Evolutionary conservation across 2,329 filamentous ascomycete species (phyloP), one percentile per base, ranked within the genome.

Genomic region (Fusarium virguliforme): DNA sequence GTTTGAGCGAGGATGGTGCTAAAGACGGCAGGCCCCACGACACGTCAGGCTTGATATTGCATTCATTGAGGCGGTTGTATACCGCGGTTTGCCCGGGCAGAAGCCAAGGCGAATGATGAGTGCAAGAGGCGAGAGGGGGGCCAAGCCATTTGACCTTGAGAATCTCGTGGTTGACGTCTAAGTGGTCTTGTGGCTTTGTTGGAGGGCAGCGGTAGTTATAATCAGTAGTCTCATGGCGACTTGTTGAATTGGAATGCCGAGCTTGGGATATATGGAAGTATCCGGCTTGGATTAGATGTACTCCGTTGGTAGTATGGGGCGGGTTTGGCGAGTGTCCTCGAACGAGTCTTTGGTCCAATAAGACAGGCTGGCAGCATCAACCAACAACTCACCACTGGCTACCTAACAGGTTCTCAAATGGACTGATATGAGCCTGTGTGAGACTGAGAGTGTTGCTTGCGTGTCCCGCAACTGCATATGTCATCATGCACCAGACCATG

Each of bases 21-120:
- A 56, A 41, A 46, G 30, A 35, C 60, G 60, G 57, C 24, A 41
- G 13, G 22, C 28, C 43, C 41, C 41, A 64, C 56, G 60, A 60
- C 50, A 55, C 18, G 15, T 37, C 26, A 9, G 8, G 15, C 28
- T 30, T 22, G 24, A 32, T 37, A 28, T 46, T 46, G 24, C 41
- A 46, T 48, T 48, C 43, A 48, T 48, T n/a, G 28, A 26, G 28
- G 12, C n/a, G 26, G 43, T 30, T n/a, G 24, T 55, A 22, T 38
- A 18, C 41, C 30, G 40, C 22, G 32, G 15, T 59, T 59, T 48
- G 55, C 48, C 40, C 30, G 56, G 40, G 38, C 22, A 50, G 40
- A 59, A 50, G 56, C 13, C 12, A 24, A 24, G 8, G 41, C 15
- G 15, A 43, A 38, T 22, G 26, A 41, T 32, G 22, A 37, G n/a